A percentile compares a stretch with the other conserved stretches of the same genome.
phyloP scores from a whole-genome alignment of 306 rosid species.

The Prosopis cineraria region DNA sequence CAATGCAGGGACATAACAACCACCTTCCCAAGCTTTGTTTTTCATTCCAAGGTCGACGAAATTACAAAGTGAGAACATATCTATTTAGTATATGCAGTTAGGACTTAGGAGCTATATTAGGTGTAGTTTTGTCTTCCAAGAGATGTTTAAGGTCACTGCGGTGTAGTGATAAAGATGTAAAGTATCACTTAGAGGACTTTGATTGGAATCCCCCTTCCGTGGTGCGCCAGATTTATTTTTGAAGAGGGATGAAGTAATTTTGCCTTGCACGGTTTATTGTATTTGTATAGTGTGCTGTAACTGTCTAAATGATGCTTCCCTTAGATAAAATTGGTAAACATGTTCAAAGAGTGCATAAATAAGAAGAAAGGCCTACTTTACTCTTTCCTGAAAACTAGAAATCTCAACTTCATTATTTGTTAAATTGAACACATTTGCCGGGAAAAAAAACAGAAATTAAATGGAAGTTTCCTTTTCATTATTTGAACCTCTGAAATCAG shows the following conservation, averaged over 20 bases:
- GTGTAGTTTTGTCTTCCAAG: not conserved
- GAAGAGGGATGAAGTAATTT: not conserved
- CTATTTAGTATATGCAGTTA: constrained; percentile 29
- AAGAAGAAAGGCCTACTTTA: not conserved
- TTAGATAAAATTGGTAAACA: not conserved
- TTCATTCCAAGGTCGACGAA: constrained; percentile 83
- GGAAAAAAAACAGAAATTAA: too few species aligned
- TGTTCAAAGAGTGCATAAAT: not conserved
- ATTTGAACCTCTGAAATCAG: too few species aligned
- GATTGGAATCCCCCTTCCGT: not conserved
- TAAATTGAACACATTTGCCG: too few species aligned
- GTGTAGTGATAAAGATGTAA: not conserved
- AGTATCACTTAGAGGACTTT: not conserved
- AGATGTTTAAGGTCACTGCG: not conserved
- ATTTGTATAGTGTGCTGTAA: not conserved
- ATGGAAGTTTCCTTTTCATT: too few species aligned
- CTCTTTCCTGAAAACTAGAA: not conserved
- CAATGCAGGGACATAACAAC: constrained; percentile 88
- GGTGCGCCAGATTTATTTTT: not conserved
- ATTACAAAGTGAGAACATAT: constrained; percentile 47
- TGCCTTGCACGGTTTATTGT: not conserved
- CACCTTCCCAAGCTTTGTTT: constrained; percentile 88
- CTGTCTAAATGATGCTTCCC: not conserved
- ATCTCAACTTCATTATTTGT: too few species aligned
- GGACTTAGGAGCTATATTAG: constrained; percentile 1